Percentiles rank a stretch among this genome's conserved stretches.
Conservation (phyloP, 2,329 filamentous ascomycete species). For the Septoria linicola region DNA sequence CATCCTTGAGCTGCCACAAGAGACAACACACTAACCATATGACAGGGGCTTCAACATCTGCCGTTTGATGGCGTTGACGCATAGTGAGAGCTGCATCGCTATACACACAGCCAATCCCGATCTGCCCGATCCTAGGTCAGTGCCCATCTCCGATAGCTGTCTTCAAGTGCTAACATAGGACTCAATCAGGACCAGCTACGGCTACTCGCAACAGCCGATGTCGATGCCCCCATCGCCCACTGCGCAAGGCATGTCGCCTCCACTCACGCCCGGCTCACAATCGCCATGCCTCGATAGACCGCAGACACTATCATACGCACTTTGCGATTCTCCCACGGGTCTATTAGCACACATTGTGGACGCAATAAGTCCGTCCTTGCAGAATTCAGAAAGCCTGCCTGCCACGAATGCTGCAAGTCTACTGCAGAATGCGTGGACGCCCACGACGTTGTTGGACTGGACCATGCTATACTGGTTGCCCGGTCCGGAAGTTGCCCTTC, state of each 20-base stretch:
- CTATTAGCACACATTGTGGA: slow-evolving; percentile 55
- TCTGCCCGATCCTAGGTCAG: slow-evolving; percentile 48
- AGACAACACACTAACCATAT: slow-evolving; percentile 1
- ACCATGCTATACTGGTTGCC: slow-evolving; percentile 66
- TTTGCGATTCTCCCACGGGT: slow-evolving; percentile 62
- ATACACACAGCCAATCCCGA: slow-evolving; percentile 62
- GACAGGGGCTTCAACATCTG: slow-evolving; percentile 48
- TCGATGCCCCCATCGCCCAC: slow-evolving; percentile 8
- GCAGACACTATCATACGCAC: slow-evolving; percentile 58
- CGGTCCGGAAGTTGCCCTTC: slow-evolving; percentile 60
- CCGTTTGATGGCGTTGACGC: slow-evolving; percentile 49
- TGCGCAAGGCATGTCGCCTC: slow-evolving; percentile 21
- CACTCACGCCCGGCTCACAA: slow-evolving; percentile 21
- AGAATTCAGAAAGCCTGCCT: not conserved
- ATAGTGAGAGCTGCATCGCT: slow-evolving; percentile 56
- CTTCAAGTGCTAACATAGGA: slow-evolving; percentile 3
- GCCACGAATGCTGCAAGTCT: not conserved
- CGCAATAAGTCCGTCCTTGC: slow-evolving; percentile 23
- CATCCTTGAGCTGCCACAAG: not conserved
- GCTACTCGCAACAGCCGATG: slow-evolving; percentile 19
- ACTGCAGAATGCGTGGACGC: slow-evolving; percentile 35
- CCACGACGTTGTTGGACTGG: slow-evolving; percentile 58
- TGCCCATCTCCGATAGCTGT: not conserved
- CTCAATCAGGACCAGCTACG: slow-evolving; percentile 24
- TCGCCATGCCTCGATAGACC: slow-evolving; percentile 38